Evolutionary conservation across 2,329 filamentous ascomycete species (phyloP).

Genomic region (Penicillium sp.): DNA sequence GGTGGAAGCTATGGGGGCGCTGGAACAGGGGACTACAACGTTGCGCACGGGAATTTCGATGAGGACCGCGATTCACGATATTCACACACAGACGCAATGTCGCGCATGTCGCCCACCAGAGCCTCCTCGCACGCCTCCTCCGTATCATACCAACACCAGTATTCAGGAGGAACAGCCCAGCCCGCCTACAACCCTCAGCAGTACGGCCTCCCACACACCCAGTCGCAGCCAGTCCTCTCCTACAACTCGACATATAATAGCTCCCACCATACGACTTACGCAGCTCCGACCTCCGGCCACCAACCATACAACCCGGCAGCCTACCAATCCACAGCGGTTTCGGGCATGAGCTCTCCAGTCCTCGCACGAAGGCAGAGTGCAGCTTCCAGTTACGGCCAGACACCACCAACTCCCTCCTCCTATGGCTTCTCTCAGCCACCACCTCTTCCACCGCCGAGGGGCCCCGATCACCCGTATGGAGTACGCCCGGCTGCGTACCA

Average conservation of each 20-base stretch:
- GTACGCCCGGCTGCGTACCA: slow-evolving; percentile 37
- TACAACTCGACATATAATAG: slow-evolving; percentile 69
- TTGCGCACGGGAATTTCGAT: slow-evolving; percentile 26
- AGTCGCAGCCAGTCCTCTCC: slow-evolving; percentile 50
- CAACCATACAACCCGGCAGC: slow-evolving; percentile 54
- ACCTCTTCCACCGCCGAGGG: slow-evolving; percentile 43
- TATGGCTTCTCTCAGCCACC: slow-evolving; percentile 36
- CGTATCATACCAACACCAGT: slow-evolving; percentile 52
- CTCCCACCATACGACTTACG: slow-evolving; percentile 27
- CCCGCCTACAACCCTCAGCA: slow-evolving; percentile 64
- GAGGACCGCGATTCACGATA: slow-evolving; percentile 37
- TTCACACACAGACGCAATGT: slow-evolving; percentile 34
- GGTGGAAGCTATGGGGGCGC: slow-evolving; percentile 37
- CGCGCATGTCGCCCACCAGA: slow-evolving; percentile 40
- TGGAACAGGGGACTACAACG: slow-evolving; percentile 31
- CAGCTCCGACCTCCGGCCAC: slow-evolving; percentile 30
- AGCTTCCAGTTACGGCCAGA: slow-evolving; percentile 28
- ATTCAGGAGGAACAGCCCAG: slow-evolving; percentile 41
- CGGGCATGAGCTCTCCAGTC: slow-evolving; percentile 33
- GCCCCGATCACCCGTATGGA: slow-evolving; percentile 40
- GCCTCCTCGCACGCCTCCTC: slow-evolving; percentile 45
- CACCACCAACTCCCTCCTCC: slow-evolving; percentile 33
- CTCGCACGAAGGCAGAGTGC: slow-evolving; percentile 35
- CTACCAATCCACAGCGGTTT: slow-evolving; percentile 43
- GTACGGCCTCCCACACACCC: slow-evolving; percentile 53